Evolutionary conservation across 2,329 filamentous ascomycete species (phyloP), one percentile per base, ranked within the genome.

Genomic region (Diplodia intermedia): DNA sequence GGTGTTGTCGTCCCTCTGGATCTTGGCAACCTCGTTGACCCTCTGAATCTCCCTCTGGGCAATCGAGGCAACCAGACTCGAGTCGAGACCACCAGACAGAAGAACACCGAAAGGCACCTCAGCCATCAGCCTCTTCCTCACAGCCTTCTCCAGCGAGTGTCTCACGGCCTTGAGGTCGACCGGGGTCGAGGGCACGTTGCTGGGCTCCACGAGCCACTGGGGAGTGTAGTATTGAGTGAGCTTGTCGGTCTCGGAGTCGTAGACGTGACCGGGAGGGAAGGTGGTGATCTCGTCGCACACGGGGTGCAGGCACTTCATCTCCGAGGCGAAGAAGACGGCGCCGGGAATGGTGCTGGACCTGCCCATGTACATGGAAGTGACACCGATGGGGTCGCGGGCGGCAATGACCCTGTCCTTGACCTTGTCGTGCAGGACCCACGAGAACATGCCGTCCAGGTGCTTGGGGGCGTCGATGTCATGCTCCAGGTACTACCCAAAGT

Each of bases 391-490:
- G 80, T 99, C 95, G 78, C 95, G 90, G 67, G 95, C 95, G 69
- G 95, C 95, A 77, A 99, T 89, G 71, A 93, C 91, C 73, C 95
- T 91, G 85, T 99, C 91, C 80, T 93, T 89, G 73, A 88, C 90
- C 87, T 97, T 97, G 85, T 99, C 95, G 82, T 97, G 97, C 65
- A 99, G 88, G 68, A 99, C 94, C 84, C 96, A 99, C 18, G 94
- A 97, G 87, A 99, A 99, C 95, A 99, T 99, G 84, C 95, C 95
- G 80, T 99, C 95, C 73, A 99, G 89, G 81, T 93, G 86, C 82
- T 94, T 95, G 70, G 95, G 94, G 69, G 94, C 93, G 77, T 98
- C 93, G 73, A 96, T 86, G 76, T 90, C 95, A 86, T 96, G 88
- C 82, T 98, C 89, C 83, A 93, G 87, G 80, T 99, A 99, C 92